Conservation (phyloP, 1,284 basidiomycete species). For the Tilletia indica region DNA sequence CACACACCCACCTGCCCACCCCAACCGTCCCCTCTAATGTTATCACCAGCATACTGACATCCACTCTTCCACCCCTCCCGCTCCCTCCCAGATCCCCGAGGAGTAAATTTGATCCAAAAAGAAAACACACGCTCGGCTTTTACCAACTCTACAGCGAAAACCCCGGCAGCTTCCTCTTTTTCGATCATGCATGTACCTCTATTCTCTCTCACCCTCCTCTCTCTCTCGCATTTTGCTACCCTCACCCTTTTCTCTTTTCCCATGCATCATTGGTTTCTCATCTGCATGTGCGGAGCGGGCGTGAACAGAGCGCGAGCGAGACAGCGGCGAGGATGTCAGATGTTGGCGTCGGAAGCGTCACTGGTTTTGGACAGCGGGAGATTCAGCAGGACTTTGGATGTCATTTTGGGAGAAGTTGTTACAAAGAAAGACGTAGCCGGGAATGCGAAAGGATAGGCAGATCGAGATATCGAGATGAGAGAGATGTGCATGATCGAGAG, state of each 20-base stretch:
- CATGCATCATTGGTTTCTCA: neutral
- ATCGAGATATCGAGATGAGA: neutral
- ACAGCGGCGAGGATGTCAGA: too few species aligned
- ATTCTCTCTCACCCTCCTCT: neutral
- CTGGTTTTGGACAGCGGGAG: too few species aligned
- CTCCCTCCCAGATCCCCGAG: constrained; percentile 40
- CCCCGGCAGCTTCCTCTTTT: too few species aligned
- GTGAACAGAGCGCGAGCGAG: too few species aligned
- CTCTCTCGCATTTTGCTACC: neutral
- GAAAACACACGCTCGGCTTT: neutral
- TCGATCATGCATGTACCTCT: constrained; percentile 14
- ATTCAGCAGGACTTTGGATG: too few species aligned
- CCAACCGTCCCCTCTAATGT: too few species aligned
- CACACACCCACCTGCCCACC: too few species aligned
- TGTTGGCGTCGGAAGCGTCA: too few species aligned
- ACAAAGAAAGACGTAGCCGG: too few species aligned
- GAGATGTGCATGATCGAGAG: neutral
- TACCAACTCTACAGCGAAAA: neutral
- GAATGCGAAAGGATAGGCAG: too few species aligned
- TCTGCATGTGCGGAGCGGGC: neutral
- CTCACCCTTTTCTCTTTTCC: neutral
- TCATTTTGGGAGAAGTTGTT: too few species aligned
- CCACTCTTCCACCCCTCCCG: neutral
- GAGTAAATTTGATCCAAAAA: constrained; percentile 35
- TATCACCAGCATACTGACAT: neutral